Conservation (phyloP, 2,329 filamentous ascomycete species). For the Tetracladium maxilliforme region DNA sequence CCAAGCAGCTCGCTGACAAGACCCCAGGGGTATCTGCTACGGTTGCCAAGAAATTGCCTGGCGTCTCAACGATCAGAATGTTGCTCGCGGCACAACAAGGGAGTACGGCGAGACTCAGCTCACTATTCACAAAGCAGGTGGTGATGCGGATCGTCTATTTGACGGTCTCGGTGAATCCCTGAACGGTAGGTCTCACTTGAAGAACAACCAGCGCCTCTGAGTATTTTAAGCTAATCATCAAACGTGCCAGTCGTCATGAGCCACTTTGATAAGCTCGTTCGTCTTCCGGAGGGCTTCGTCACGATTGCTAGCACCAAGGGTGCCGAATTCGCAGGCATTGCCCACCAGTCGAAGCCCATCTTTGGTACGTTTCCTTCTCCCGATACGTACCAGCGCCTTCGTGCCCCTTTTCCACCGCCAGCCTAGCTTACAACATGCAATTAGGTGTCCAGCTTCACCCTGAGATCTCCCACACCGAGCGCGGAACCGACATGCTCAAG, state of each 20-base stretch:
- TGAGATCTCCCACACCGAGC: conserved; percentile 61
- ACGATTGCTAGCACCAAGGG: conserved; percentile 64
- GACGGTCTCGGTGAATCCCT: conserved; percentile 55
- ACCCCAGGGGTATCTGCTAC: conserved; percentile 16
- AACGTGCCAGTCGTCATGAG: conserved; percentile 57
- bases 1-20: conserved; percentile 7
- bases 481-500: conserved; percentile 53
- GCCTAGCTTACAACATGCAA: conserved; percentile 3
- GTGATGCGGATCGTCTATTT: conserved; percentile 67
- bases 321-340: conserved; percentile 67
- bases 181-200: conserved; percentile 20
- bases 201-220: background rate
- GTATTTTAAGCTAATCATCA: conserved; percentile 2
- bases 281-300: conserved; percentile 58
- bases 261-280: conserved; percentile 73
- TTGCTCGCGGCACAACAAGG: conserved; percentile 47
- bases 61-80: conserved; percentile 48
- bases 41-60: conserved; percentile 60
- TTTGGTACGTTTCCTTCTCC: conserved; percentile 35
- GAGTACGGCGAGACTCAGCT: conserved; percentile 63
- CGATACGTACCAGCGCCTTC: no score
- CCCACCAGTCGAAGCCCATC: conserved; percentile 52
- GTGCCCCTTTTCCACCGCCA: no score
- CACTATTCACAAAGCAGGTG: conserved; percentile 38
- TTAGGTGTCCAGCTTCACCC: conserved; percentile 74